Conservation (phyloP, 768 basidiomycete genomes). For the Lentinula edodes region DNA sequence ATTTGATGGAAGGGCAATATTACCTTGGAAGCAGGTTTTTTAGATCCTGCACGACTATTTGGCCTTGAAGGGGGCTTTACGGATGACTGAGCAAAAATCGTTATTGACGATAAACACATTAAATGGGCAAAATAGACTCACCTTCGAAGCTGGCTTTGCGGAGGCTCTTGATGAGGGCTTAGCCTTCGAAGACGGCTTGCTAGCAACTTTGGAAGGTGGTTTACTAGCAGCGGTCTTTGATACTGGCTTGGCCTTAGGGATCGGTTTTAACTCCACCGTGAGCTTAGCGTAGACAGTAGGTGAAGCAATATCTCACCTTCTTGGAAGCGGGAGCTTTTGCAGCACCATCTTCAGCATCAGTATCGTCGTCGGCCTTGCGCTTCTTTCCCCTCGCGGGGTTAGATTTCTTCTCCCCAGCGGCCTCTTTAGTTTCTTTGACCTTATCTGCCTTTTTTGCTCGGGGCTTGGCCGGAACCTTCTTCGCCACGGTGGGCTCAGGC, state of each 20-base stretch:
- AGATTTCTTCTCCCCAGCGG: slow-evolving; percentile 55
- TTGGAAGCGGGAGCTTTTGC: slow-evolving; percentile 52
- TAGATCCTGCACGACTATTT: slow-evolving; percentile 19
- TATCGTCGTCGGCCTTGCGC: slow-evolving; percentile 32
- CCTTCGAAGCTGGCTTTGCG: slow-evolving; percentile 36
- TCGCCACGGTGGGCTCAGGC: slow-evolving; percentile 33
- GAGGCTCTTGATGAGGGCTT: slow-evolving; percentile 6
- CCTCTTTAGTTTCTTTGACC: slow-evolving; percentile 21
- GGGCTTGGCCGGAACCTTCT: slow-evolving; percentile 63
- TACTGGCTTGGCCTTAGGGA: slow-evolving; percentile 29
- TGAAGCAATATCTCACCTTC: slow-evolving; percentile 37
- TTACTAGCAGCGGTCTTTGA: slow-evolving; percentile 26
- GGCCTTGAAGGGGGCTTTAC: slow-evolving; percentile 22
- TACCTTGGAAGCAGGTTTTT: slow-evolving; percentile 35
- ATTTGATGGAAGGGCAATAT: too few species aligned
- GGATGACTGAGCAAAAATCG: background rate
- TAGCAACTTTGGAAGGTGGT: slow-evolving; percentile 27
- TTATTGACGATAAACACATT: slow-evolving; percentile 12
- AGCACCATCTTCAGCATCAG: slow-evolving; percentile 20
- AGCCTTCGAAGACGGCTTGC: slow-evolving; percentile 30
- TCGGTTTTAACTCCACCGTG: slow-evolving; percentile 35
- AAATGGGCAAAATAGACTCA: slow-evolving; percentile 11
- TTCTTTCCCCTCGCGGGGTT: slow-evolving; percentile 37
- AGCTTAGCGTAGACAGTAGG: slow-evolving; percentile 6
- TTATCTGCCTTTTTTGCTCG: slow-evolving; percentile 49